Base-by-base conservation (phyloP, 495 filamentous ascomycete species). In the Aspergillus hancockii region DNA sequence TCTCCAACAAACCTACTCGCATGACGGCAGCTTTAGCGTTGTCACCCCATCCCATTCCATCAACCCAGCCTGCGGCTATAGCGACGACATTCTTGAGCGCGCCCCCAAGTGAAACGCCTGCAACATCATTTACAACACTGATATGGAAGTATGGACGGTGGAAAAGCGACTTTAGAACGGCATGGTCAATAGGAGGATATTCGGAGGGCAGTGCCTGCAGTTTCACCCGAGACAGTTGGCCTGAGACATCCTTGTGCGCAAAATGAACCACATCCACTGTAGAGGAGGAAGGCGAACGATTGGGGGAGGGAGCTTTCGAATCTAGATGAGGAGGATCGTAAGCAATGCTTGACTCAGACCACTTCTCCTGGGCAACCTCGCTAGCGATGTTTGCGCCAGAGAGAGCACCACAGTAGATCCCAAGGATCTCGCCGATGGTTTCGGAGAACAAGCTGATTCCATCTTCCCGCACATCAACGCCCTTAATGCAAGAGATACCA, bases 51-150 rank as follows among this genome's bases (percentile, higher is more conserved):
- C 93, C 92, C 62, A 93, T 84, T 18, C 95, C 95, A 53, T 93
- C 91, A 57, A 98, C 92, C 79, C 94, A 98, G 54, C 95, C 95
- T 8, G 94, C 92, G 3, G 93, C 92, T 8, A 99, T 76, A 12
- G 95, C 95, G 55, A 99, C 90, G 60, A 99, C 89, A 76, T 99
- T 99, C 79, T 99, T 99, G 54, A 99, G 81, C 1, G 95, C 95
- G 16, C 95, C 95, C 30, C 92, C 89, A 54, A 99, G 89, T 13
- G 94, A 97, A 10, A 97, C 93, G 61, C 95, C 95, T 5, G 92
- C 95, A 7, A 98, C 93, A 65, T 99, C 95, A 31, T 81, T 88
- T 16, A 96, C 88, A 68, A 98, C 87, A 45, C 89, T 86, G 13
- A 97, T 93, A 72, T 97, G 93, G 83, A 99, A 98, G 77, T 99